phyloP scores from a whole-genome alignment of 2,329 filamentous ascomycete genomes.

The Drechslerella dactyloides region DNA sequence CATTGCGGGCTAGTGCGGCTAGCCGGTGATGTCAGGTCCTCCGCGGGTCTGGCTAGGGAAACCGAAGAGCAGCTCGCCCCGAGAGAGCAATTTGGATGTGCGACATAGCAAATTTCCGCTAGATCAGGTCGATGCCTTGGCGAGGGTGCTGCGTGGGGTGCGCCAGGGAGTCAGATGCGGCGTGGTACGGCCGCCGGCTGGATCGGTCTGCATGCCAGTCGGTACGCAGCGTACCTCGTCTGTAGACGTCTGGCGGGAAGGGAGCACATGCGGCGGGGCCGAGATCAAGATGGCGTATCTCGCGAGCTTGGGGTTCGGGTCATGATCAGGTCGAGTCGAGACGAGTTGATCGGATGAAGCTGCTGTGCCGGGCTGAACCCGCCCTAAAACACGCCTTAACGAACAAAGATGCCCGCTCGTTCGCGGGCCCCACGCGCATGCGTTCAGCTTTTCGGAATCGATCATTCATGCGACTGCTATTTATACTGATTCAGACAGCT shows the following conservation, averaged over 20 bases:
- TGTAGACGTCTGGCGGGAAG: constrained; percentile 33
- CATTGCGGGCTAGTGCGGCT: neutral
- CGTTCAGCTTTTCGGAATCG: neutral
- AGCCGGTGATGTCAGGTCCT: constrained; percentile 4
- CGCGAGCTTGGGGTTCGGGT: neutral
- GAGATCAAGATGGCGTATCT: constrained; percentile 24
- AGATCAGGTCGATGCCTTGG: neutral
- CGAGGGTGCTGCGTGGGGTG: constrained; percentile 3
- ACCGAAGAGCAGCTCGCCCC: constrained; percentile 1
- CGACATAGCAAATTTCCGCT: neutral
- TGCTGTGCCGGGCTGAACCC: neutral
- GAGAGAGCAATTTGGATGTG: neutral
- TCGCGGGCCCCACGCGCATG: neutral
- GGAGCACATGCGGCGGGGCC: neutral
- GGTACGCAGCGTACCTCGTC: constrained; percentile 23
- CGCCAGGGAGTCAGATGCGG: constrained; percentile 37
- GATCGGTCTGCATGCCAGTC: constrained; percentile 19
- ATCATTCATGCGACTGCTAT: constrained; percentile 8
- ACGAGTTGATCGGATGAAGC: constrained; percentile 1
- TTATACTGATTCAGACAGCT: neutral
- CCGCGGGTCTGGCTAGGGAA: neutral
- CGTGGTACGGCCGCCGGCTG: constrained; percentile 17
- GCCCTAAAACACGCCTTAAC: neutral
- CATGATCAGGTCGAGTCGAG: constrained; percentile 5
- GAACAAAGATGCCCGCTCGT: neutral